A percentile compares a stretch with the other conserved stretches of the same genome.
These are phyloP conservation scores for Scutellaria galericulata DNA, from an alignment of 257 asterid genomes.

Conservation along the genomic window DNA sequence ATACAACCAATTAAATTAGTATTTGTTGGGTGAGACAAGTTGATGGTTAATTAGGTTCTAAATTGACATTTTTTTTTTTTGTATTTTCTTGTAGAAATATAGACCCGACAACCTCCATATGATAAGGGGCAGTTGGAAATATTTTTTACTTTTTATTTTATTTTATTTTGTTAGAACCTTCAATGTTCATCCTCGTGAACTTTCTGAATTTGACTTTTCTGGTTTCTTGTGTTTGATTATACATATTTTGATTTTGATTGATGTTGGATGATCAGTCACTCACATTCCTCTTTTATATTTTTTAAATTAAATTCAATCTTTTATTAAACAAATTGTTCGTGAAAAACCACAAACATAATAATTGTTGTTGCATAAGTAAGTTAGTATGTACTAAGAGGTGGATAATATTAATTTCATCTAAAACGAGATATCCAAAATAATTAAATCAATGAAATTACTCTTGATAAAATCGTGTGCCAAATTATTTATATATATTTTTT, in stretches of 20 bases:
- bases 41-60: constrained; percentile 24
- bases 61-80: constrained; percentile 4
- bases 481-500: too few relatives aligned
- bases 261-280: not conserved
- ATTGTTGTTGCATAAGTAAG: too few relatives aligned
- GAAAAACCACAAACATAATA: too few relatives aligned
- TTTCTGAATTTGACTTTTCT: constrained; percentile 7
- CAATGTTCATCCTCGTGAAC: constrained; percentile 3
- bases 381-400: too few relatives aligned
- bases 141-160: not conserved
- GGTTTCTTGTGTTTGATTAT: not conserved
- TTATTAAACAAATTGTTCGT: too few relatives aligned
- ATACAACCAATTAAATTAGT: not conserved
- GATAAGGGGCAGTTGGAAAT: not conserved
- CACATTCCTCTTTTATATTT: too few relatives aligned
- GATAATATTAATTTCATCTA: too few relatives aligned
- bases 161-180: not conserved
- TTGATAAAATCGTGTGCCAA: not conserved
- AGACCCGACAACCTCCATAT: constrained; percentile 24
- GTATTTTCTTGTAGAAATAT: constrained; percentile 22
- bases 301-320: too few relatives aligned
- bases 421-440: not conserved
- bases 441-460: not conserved
- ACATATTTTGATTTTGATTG: not conserved
- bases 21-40: not conserved